Percentiles rank a stretch among this genome's conserved stretches.
These are phyloP conservation scores for Ogataea zsoltii DNA, from an alignment of 805 yeast genomes.

Conservation along the genomic window DNA sequence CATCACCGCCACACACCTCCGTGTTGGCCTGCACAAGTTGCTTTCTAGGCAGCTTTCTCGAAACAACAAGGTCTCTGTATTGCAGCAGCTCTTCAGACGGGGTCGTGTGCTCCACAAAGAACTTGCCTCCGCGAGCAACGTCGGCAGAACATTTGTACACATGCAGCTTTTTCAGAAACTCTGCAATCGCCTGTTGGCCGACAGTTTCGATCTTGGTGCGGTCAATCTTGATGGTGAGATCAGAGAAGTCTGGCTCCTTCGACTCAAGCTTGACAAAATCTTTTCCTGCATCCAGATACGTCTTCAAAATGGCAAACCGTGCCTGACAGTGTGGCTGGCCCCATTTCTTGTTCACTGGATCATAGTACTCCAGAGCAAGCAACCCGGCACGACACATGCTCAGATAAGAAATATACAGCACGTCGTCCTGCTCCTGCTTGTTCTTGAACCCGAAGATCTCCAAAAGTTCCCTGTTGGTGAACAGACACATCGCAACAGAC, in stretches of 20 bases:
- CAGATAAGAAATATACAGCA: slow-evolving; percentile 66
- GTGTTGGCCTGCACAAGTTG: slow-evolving; percentile 87
- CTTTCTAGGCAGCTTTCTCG: slow-evolving; percentile 78
- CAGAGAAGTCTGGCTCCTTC: slow-evolving; percentile 51
- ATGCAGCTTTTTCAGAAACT: slow-evolving; percentile 71
- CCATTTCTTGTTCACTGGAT: slow-evolving; percentile 79
- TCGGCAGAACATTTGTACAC: slow-evolving; percentile 79
- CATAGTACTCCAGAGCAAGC: slow-evolving; percentile 82
- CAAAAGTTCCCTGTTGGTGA: slow-evolving; percentile 66
- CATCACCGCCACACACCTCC: slow-evolving; percentile 39
- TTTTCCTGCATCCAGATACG: slow-evolving; percentile 63
- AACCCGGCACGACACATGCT: slow-evolving; percentile 90
- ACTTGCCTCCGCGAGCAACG: slow-evolving; percentile 59
- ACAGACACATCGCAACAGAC: slow-evolving; percentile 78
- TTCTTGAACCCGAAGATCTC: slow-evolving; percentile 69
- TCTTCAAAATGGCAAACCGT: slow-evolving; percentile 79
- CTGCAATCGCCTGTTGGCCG: slow-evolving; percentile 74
- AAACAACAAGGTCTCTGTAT: slow-evolving; percentile 67
- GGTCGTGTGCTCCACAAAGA: slow-evolving; percentile 67
- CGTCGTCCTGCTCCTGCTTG: slow-evolving; percentile 59
- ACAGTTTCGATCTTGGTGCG: slow-evolving; percentile 60
- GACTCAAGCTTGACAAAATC: slow-evolving; percentile 57
- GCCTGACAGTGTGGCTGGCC: slow-evolving; percentile 97
- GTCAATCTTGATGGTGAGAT: slow-evolving; percentile 61
- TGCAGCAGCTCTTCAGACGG: slow-evolving; percentile 63